Conservation (phyloP, 208 protist species). For the Acanthamoeba divionensis region DNA sequence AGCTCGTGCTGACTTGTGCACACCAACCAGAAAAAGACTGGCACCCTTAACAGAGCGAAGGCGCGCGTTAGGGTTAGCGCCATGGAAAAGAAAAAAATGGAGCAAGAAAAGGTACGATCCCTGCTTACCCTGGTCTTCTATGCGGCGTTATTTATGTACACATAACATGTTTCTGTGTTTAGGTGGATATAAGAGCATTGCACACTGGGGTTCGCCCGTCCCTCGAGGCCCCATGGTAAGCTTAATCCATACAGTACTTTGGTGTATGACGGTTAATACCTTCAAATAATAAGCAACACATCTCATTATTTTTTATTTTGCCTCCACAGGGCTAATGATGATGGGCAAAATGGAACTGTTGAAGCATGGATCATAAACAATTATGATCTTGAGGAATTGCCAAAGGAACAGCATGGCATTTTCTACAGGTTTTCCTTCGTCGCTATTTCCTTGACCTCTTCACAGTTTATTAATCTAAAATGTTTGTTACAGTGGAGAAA, state of each 20-base stretch:
- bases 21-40: constrained; percentile 15
- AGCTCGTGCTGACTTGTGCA: neutral
- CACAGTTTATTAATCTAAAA: neutral
- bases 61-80: neutral
- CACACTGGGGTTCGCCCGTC: constrained; percentile 16
- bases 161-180: too few species aligned
- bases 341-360: neutral
- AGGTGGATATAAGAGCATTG: constrained; percentile 5
- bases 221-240: constrained; percentile 7
- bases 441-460: neutral
- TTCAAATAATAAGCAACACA: neutral
- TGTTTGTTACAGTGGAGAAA: constrained; percentile 10
- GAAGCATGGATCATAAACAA: constrained; percentile 53
- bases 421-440: constrained; percentile 32
- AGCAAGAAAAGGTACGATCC: constrained; percentile 33
- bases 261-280: too few species aligned
- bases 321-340: constrained; percentile 6
- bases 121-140: too few species aligned
- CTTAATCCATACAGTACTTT: too few species aligned
- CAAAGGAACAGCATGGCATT: constrained; percentile 5
- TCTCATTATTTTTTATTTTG: neutral
- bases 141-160: too few species aligned
- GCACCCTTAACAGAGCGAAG: constrained; percentile 44
- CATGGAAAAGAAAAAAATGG: constrained; percentile 17
- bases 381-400: constrained; percentile 12